A percentile compares a stretch with the other conserved stretches of the same genome.
These are phyloP conservation scores for Xylariaceae sp. DNA, from an alignment of 2,329 filamentous ascomycete species.

Conservation along the genomic window DNA sequence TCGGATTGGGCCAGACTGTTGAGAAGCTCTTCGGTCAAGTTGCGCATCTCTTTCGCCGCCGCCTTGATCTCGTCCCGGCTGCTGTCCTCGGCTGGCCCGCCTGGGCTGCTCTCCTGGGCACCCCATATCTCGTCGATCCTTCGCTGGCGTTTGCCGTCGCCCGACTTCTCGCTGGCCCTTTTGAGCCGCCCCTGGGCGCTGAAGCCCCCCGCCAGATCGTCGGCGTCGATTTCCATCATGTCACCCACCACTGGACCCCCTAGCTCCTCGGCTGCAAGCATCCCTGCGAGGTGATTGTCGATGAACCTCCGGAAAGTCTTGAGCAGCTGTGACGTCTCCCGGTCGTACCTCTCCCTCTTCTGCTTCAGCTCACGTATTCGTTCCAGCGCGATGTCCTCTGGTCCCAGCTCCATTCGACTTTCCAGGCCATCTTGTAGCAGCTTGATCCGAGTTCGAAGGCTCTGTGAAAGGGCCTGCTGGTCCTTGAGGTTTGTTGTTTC, in stretches of 20 bases:
- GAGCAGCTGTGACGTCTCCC: constrained; percentile 53
- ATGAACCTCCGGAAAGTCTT: constrained; percentile 63
- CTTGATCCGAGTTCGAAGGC: constrained; percentile 44
- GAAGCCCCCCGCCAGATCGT: constrained; percentile 53
- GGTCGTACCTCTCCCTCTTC: constrained; percentile 53
- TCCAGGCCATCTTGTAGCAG: constrained; percentile 50
- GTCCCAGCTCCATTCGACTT: constrained; percentile 48
- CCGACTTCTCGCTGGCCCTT: constrained; percentile 35
- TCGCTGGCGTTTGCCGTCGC: constrained; percentile 46
- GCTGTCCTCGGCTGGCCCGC: constrained; percentile 17
- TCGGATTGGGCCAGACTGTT: constrained; percentile 48
- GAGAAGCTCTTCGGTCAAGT: constrained; percentile 52
- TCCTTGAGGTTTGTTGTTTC: constrained; percentile 46
- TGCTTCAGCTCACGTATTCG: constrained; percentile 52
- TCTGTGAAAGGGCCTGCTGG: constrained; percentile 46
- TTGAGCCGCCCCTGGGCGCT: constrained; percentile 51
- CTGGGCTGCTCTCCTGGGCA: constrained; percentile 17
- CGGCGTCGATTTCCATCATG: constrained; percentile 54
- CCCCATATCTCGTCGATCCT: constrained; percentile 61
- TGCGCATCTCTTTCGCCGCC: constrained; percentile 49
- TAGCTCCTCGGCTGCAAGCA: constrained; percentile 76
- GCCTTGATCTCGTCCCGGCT: constrained; percentile 40
- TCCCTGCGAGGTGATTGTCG: constrained; percentile 58
- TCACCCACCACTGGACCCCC: constrained; percentile 78
- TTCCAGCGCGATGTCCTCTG: constrained; percentile 55